phyloP scores from a whole-genome alignment of 371 early-diverging fungal species.

The Apophysomyces elegans region DNA sequence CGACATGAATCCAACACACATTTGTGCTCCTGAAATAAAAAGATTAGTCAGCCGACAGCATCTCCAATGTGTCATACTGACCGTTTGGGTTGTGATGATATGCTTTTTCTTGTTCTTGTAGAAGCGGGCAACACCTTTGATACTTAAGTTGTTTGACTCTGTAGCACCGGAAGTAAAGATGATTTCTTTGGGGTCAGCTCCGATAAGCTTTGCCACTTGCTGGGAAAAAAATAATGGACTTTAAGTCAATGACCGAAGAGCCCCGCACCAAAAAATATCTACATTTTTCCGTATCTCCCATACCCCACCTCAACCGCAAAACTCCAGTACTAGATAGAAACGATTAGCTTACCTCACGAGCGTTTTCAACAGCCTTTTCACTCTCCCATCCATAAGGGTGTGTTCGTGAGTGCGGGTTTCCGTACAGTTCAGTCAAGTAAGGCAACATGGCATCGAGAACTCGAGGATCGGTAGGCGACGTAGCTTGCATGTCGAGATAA shows the following conservation, averaged over 20 bases:
- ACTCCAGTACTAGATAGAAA: background rate
- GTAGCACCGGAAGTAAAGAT: slow-evolving; percentile 99
- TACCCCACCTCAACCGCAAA: background rate
- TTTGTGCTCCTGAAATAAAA: slow-evolving; percentile 91
- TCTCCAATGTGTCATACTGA: slow-evolving; percentile 27
- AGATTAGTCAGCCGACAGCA: slow-evolving; percentile 6
- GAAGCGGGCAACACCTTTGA: slow-evolving; percentile 98
- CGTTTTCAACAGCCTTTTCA: slow-evolving; percentile 94
- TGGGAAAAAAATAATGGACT: slow-evolving; percentile 29
- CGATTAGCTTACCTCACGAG: slow-evolving; percentile 70
- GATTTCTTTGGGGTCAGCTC: slow-evolving; percentile 98
- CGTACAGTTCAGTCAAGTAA: slow-evolving; percentile 92
- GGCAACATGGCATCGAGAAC: slow-evolving; percentile 99
- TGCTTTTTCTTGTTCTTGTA: slow-evolving; percentile 96
- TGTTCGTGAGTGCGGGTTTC: slow-evolving; percentile 99
- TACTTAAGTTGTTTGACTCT: slow-evolving; percentile 97
- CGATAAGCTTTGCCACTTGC: slow-evolving; percentile 93
- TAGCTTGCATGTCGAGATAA: slow-evolving; percentile 98
- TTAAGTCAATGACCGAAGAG: slow-evolving; percentile 14
- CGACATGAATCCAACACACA: slow-evolving; percentile 99
- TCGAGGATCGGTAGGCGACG: slow-evolving; percentile 97
- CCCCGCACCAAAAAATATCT: background rate
- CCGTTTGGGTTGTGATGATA: slow-evolving; percentile 98
- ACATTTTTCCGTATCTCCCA: slow-evolving; percentile 8
- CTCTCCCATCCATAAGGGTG: slow-evolving; percentile 99